Base-by-base conservation (phyloP, 2,329 filamentous ascomycete genomes). In the Boeremia exigua region DNA sequence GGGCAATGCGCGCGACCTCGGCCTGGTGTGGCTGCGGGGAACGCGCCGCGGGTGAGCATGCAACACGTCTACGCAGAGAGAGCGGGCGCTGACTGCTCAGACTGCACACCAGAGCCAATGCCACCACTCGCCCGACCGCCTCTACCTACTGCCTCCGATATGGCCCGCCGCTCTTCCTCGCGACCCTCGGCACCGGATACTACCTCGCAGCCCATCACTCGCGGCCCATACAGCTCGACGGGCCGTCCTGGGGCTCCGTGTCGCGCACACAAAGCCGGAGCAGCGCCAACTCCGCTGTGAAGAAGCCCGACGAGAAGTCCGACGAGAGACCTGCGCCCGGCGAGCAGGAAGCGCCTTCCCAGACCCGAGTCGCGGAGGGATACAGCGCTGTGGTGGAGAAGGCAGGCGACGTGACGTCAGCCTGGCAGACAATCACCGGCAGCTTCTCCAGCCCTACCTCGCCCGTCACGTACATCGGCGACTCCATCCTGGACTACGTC, bases 401-500 rank as follows among this genome's bases (percentile, higher is more conserved):
- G n/a, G 56, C 47, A 6, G 61, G 61, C 29, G 48, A 57, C 25
- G 44, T 44, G 6, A 52, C 50, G n/a, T 72, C 72, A 3, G 64
- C 69, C 42, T 75, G 73, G 72, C 59, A 70, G 56, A 70, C 68
- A 2, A 71, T 75, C 15, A 65, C 70, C 11, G 60, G 54, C 56
- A 71, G 67, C 48, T 59, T 75, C 25, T 54, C 70, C 5, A 66
- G 59, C 32, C 65, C 73, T 4, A 64, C 69, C 6, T 61, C 68
- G 14, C 71, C 67, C 0, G 66, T 70, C 15, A 64, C 67, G 9
- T 74, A 77, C 11, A 61, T 84, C 40, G 75, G 78, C 15, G 80
- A 82, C 45, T 82, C 77, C 17, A 78, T 96, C 25, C 87, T 88
- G 33, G 87, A 86, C 68, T 83, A 85, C 60, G 87, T 98, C 30